Evolutionary conservation across 2,329 filamentous ascomycete genomes (phyloP).

Genomic region (Pseudogymnoascus sp.): DNA sequence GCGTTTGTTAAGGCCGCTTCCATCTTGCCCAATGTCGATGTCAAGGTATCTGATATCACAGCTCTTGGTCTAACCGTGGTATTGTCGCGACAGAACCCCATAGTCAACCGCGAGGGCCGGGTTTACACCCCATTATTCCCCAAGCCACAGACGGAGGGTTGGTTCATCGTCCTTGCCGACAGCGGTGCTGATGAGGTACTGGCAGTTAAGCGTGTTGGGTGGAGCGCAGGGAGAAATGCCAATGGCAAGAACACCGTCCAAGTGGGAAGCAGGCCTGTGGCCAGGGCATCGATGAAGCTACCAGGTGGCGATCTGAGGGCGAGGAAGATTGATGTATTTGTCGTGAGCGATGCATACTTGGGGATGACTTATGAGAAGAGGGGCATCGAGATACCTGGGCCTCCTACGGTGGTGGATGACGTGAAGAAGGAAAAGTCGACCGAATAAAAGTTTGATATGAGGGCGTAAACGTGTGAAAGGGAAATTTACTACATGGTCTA

Average conservation of each 20-base stretch:
- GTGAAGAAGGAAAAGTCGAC: conserved; percentile 14
- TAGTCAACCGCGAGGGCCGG: conserved; percentile 58
- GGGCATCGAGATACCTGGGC: conserved; percentile 27
- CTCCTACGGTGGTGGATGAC: conserved; percentile 14
- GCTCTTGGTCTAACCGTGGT: conserved; percentile 55
- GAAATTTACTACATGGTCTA: not conserved
- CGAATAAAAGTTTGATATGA: not conserved
- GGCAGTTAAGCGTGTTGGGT: conserved; percentile 78
- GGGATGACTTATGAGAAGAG: conserved; percentile 50
- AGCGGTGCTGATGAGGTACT: conserved; percentile 65
- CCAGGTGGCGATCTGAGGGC: conserved; percentile 42
- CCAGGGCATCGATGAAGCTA: conserved; percentile 53
- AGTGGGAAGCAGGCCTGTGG: conserved; percentile 41
- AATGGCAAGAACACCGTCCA: conserved; percentile 28
- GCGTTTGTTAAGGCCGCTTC: conserved; percentile 51
- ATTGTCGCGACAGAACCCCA: conserved; percentile 60
- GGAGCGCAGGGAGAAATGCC: conserved; percentile 40
- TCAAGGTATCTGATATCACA: conserved; percentile 55
- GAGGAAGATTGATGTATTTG: conserved; percentile 62
- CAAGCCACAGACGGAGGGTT: conserved; percentile 90
- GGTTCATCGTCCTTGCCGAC: conserved; percentile 74
- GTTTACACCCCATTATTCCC: conserved; percentile 87
- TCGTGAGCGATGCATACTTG: conserved; percentile 83
- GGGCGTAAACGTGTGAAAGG: not conserved
- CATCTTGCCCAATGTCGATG: conserved; percentile 60